Evolutionary conservation across 2,329 filamentous ascomycete species (phyloP), one percentile per base, ranked within the genome.

Genomic region (Periconia digitata): DNA sequence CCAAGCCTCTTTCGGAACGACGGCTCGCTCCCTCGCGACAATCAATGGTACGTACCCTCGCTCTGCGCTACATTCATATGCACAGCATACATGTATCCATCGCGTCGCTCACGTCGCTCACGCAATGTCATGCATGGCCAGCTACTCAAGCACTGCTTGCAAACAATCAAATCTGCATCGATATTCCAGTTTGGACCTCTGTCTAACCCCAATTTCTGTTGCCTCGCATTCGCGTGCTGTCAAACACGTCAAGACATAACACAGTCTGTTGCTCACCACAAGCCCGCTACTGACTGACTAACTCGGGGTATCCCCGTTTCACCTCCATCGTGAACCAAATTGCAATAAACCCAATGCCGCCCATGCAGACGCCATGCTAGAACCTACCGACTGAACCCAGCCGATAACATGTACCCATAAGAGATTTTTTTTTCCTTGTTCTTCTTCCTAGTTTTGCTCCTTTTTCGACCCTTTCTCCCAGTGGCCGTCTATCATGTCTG

Each of bases 311-410:
- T 63, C 57, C 49, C 42, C 47, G 21, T 40, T 22, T 36, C 54
- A 51, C 56, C 56, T 51, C 59, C 58, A 55, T 56, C 56, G 56
- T 53, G 53, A 55, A 32, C 43, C 52, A 49, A 62, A 61, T 63
- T 47, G 59, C 60, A 59, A 62, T 60, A 59, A 49, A 50, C 60
- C 60, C 54, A 55, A 69, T 59, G 59, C 65, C 63, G 57, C 63
- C 64, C 62, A 68, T 67, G 66, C 64, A 67, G 60, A 69, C 67
- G 66, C 67, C 67, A 64, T 69, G 64, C 65, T 68, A 59, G 57
- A 68, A 66, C 59, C 57, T 49, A 62, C 55, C 57, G 64, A 62
- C 46, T 44, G 40, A 38, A 46, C 35, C 48, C 48, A 42, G 24
- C 24, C 44, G 43, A 42, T 37, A 40, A 35, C 37, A 49, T 45